Base-by-base conservation (phyloP, 2,329 filamentous ascomycete species). In the Curvularia spicifera region DNA sequence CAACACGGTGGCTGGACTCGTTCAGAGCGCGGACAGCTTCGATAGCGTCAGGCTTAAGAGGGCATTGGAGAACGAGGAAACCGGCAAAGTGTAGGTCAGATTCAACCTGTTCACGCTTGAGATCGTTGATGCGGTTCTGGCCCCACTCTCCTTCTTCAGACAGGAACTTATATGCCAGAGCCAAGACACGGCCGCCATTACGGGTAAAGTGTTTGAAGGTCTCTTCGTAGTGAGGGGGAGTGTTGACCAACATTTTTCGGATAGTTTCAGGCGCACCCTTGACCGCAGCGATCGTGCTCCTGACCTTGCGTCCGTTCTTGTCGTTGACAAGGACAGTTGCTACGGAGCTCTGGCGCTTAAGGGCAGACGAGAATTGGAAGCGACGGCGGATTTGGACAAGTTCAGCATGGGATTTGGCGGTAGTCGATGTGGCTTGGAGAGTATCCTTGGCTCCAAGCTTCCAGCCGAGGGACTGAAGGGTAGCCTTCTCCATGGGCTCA, bases 401-500 rank as follows among this genome's bases (percentile, higher is more conserved):
- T 57, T 96, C 92, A 20, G 85, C 83, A 40, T 75, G 71, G 29
- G 81, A 82, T 7, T 81, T 81, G 22, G 80, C 74, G 13, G 79
- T 79, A 39, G 77, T 78, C n/a, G 79, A 76, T 74, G 91, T 93
- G 76, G 87, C 90, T 28, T 87, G 87, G 15, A 99, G 85, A 31
- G 85, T 88, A 71, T 99, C 94, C 66, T 97, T 95, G 71, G 87
- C 89, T 47, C 93, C 93, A n/a, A 99, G 84, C 56, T 85, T 88
- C 95, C 95, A 99, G 53, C 94, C 93, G 10, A 99, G 87, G 55
- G 94, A 93, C 48, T 85, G 82, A 28, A 99, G 82, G 1, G 95
- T 98, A 44, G 95, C 95, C 79, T 98, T 98, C 75, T 99, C 95
- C 95, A 99, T 99, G 2, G 95, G 95, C 73, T 99, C 95, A 71